Base-by-base conservation (phyloP, 2,329 filamentous ascomycete genomes). In the Penicillium sumatraense region DNA sequence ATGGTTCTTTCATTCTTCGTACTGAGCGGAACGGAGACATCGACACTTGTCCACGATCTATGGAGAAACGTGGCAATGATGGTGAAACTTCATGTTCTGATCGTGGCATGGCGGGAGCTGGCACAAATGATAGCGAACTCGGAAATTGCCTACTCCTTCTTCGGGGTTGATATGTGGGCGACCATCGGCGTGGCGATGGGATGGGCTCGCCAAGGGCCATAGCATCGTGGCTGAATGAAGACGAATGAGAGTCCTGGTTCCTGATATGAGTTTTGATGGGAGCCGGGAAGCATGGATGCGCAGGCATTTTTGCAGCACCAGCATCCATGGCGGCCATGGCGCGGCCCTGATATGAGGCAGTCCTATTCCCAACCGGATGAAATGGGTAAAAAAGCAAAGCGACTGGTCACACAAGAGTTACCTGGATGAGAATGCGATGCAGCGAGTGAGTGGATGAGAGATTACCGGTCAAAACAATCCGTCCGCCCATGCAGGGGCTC, bases 21-120 rank as follows among this genome's bases (percentile, higher is more conserved):
- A 75, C 73, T 1, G 73, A 75, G 14, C 73, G 72, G 50, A 75
- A 75, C 1, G 73, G 73, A 10, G 73, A 75, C 33, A 74, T 64
- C 18, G 57, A 68, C 42, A 64, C 54, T 9, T 64, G 53, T 0
- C 51, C 59, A 5, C 71, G 67, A 14, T 71, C 70, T 31, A 58
- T 54, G 21, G 65, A 58, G 23, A 69, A 63, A 53, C 67, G 61
- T 20, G 61, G 47, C 31, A 66, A 59, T 11, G 65, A 57, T 18
- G 58, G 54, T n/a, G 68, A 63, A 51, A 68, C 65, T 24, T 73
- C 70, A 18, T 62, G 51, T 26, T 74, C 72, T 33, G 60, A 57
- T 6, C 68, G 70, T 21, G 66, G 64, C 24, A 60, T 24, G 31
- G 61, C 61, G 7, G 68, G 67, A 36, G 72, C 65, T 14, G 70